phyloP scores from a whole-genome alignment of 2,329 filamentous ascomycete species.

The Neofusicoccum kwambonambiense region DNA sequence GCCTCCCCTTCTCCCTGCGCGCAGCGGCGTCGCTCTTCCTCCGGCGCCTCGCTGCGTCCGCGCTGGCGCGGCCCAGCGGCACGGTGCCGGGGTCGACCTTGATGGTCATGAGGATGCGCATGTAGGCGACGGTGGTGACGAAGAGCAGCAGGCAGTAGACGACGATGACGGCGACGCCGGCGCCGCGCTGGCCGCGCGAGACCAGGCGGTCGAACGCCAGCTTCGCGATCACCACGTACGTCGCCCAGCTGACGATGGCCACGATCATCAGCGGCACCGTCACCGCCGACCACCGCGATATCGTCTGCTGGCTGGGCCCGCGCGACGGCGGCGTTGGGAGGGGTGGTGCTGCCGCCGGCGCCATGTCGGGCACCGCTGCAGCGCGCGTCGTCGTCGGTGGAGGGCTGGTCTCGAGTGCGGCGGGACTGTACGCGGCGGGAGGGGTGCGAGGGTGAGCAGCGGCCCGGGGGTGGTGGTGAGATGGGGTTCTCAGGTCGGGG shows the following conservation, averaged over 20 bases:
- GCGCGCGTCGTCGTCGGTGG: too few relatives aligned
- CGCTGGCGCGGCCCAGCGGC: slow-evolving; percentile 39
- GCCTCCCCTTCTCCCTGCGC: background rate
- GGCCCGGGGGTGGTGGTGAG: background rate
- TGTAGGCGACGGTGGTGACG: slow-evolving; percentile 65
- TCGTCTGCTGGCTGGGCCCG: slow-evolving; percentile 22
- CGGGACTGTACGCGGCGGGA: background rate
- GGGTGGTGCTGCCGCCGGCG: background rate
- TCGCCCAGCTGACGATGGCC: slow-evolving; percentile 65
- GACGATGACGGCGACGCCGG: slow-evolving; percentile 68
- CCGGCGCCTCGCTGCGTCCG: slow-evolving; percentile 2
- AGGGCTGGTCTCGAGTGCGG: too few relatives aligned
- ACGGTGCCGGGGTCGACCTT: slow-evolving; percentile 71
- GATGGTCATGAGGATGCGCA: slow-evolving; percentile 68
- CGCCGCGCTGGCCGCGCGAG: slow-evolving; percentile 45
- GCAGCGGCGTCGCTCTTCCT: background rate
- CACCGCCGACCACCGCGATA: slow-evolving; percentile 61
- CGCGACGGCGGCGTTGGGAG: background rate
- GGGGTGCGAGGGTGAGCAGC: background rate
- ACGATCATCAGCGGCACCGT: slow-evolving; percentile 69
- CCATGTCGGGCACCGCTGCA: too few relatives aligned
- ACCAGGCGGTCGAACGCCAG: slow-evolving; percentile 33
- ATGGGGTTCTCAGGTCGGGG: background rate
- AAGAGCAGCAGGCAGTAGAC: slow-evolving; percentile 72
- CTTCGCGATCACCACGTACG: slow-evolving; percentile 65